Base-by-base conservation (phyloP, 805 yeast genomes). In the Starmerella sirachaensis region DNA sequence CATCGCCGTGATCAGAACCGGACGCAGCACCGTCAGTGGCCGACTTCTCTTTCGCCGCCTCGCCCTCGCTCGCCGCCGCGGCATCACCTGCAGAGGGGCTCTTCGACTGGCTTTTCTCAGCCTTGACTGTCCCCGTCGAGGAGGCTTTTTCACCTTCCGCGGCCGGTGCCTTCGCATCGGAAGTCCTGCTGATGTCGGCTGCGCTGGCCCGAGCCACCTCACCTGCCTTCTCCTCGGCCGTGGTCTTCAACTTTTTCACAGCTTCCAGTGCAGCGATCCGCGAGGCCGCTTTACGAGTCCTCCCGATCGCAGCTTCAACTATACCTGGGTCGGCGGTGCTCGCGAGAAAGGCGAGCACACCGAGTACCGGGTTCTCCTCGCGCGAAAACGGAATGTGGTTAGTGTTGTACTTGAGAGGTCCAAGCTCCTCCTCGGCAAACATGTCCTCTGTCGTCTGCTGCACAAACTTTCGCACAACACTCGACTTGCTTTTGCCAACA, bases 351-450 rank as follows among this genome's bases (percentile, higher is more conserved):
- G 94, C 78, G 45, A 91, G 69, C n/a, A 93, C 88, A 25, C 93
- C 78, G 63, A 91, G 69, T 3, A 91, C 85, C 2, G 99, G 98
- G 58, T 91, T 91, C 50, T 91, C 97, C 20, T 78, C 73, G 30
- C 83, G 72, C 25, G 83, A 73, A 34, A 82, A 78, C 11, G 97
- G 94, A 35, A 88, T 67, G 56, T 83, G 79, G 35, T 52, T 50
- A 3, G 93, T 78, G 4, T 88, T 77, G 57, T 71, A 84, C 54
- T 77, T 80, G 46, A 86, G 66, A 11, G 93, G 81, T 0, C 91
- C 86, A 14, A 79, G 56, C 24, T 70, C 66, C 9, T 64, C 62
- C 18, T 70, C 70, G 45, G 75, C 59, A 52, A 70, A 80, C 39
- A 69, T 62, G 57, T 84, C 94, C 55, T 85, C 94, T 14, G 94